Evolutionary conservation across 345 rosid genomes (phyloP).

Genomic region (Citrus hindsii): DNA sequence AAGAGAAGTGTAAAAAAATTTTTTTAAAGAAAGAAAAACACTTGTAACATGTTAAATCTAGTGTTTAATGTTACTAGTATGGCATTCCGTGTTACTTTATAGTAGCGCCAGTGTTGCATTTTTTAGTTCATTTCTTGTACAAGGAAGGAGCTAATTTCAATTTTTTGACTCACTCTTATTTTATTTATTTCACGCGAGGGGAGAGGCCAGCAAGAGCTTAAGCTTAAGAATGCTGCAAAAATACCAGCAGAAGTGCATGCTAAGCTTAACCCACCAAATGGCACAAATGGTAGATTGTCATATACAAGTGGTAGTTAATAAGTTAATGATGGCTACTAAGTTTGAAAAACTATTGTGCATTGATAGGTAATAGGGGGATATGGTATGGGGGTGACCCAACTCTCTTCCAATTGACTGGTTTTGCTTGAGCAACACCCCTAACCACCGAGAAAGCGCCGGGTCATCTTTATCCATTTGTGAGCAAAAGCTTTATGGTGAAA

Average conservation of each 20-base stretch:
- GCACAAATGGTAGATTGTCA: not conserved
- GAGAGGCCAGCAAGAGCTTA: too few relatives aligned
- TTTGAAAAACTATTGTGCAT: not conserved
- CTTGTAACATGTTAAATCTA: not conserved
- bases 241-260: not conserved
- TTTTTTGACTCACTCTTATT: too few relatives aligned
- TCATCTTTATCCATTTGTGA: constrained; percentile 28
- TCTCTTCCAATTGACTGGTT: constrained; percentile 9
- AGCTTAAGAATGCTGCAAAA: not conserved
- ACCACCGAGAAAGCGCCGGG: constrained; percentile 13
- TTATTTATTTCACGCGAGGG: too few relatives aligned
- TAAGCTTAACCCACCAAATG: not conserved
- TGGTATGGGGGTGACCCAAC: not conserved
- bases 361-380: not conserved
- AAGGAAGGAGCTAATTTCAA: too few relatives aligned
- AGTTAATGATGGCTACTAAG: not conserved
- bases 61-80: not conserved
- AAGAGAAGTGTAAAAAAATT: not conserved
- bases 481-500: constrained; percentile 35
- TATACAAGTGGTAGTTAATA: not conserved
- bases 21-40: too few relatives aligned
- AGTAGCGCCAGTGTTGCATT: too few relatives aligned
- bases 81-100: too few relatives aligned
- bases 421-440: constrained; percentile 27
- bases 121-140: too few relatives aligned